Base-by-base conservation (phyloP, 768 basidiomycete species). In the Leccinum aurantiacum region DNA sequence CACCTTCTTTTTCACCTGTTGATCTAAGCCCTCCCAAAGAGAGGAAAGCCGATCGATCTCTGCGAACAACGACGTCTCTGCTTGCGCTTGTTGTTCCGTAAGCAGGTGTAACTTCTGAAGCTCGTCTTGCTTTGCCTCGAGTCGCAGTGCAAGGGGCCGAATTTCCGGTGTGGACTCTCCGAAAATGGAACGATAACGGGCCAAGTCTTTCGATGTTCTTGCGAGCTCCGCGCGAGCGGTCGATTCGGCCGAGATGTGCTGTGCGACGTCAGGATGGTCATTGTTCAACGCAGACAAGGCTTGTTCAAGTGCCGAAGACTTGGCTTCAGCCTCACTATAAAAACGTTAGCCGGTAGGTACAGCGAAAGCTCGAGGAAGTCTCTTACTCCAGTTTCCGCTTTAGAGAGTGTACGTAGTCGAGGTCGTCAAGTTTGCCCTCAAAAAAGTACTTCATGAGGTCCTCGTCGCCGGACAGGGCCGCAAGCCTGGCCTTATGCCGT, bases 11-110 rank as follows among this genome's bases (percentile, higher is more conserved):
- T 89, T 85, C 41, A 93, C 81, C 64, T 93, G 91, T 35, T 82
- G 81, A 63, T 95, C 92, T 24, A 94, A 78, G 24, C 81, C 76
- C 68, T 96, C 93, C 92, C 94, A 98, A 0, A 93, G 86, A 35
- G 86, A 81, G 15, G 94, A 93, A 15, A 99, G 69, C 62, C 87
- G 86, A 61, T 96, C 94, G 6, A 98, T 75, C 74, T 98, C 95
- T 19, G 84, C 78, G 65, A 91, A 96, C 19, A 97, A 75, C 19
- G 90, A 83, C 14, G 85, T 79, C 67, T 93, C 89, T 3, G 88
- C 82, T 86, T 94, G 70, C 6, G 68, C 54, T 47, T 84, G 84
- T 66, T 93, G 87, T 38, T 77, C 80, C 25, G 86, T 80, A 60
- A 87, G 78, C 35, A 95, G 71, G 38, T 84, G 82, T 48, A 95